phyloP scores from a whole-genome alignment of 148 eudicot genomes.

The Rhododendron ovatum region DNA sequence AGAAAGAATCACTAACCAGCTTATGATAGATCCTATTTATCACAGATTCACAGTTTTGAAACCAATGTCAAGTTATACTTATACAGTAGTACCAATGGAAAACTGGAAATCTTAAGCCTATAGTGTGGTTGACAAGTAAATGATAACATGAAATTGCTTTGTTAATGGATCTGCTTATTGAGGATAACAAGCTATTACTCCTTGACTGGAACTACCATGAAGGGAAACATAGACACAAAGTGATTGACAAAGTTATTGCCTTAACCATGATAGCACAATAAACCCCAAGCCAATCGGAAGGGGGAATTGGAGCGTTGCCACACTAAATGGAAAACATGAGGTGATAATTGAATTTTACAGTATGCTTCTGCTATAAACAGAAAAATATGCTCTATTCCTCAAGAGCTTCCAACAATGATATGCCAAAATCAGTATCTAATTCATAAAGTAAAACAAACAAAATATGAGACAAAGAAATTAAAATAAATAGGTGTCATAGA shows the following conservation, averaged over 20 bases:
- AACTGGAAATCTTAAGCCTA: not conserved
- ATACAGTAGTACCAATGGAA: not conserved
- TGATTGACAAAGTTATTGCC: not conserved
- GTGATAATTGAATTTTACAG: not conserved
- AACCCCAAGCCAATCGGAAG: not conserved
- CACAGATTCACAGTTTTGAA: not conserved
- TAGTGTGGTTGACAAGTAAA: not conserved
- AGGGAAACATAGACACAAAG: not conserved
- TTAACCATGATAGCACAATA: not conserved
- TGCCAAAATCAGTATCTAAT: not conserved
- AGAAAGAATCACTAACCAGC: not conserved
- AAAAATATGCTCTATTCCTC: not conserved
- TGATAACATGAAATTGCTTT: not conserved
- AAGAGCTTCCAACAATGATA: not conserved
- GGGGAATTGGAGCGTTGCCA: not conserved
- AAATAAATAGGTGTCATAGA: not conserved
- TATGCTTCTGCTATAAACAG: not conserved
- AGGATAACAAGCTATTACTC: not conserved
- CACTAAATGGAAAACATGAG: not conserved
- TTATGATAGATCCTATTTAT: not conserved
- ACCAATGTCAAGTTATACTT: not conserved
- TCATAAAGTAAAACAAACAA: not conserved
- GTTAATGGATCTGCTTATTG: not conserved
- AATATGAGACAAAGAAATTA: not conserved
- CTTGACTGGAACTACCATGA: not conserved